Conservation (phyloP, 768 basidiomycete genomes). For the Candolleomyces aberdarensis region DNA sequence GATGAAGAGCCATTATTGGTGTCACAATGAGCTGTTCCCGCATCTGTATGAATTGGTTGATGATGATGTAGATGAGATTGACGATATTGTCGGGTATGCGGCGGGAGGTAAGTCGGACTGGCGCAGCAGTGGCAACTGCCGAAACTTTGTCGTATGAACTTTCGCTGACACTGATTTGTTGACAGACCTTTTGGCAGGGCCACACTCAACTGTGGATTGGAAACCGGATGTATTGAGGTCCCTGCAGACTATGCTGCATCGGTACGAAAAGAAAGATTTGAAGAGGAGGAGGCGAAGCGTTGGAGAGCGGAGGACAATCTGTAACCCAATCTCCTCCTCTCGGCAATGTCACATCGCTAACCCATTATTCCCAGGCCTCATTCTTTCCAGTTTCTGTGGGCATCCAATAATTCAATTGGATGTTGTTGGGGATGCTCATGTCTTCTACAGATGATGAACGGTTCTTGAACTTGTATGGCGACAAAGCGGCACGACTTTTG, state of each 20-base stretch:
- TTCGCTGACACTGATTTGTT: neutral
- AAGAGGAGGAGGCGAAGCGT: neutral
- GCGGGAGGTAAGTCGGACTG: conserved; percentile 22
- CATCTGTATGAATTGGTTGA: conserved; percentile 14
- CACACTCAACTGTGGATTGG: conserved; percentile 24
- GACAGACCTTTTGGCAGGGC: conserved; percentile 24
- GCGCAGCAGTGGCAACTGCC: conserved; percentile 2
- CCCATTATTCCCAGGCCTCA: neutral
- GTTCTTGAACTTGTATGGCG: conserved; percentile 44
- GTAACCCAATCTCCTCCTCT: neutral
- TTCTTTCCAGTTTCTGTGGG: neutral
- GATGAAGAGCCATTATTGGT: conserved; percentile 24
- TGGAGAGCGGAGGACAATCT: conserved; percentile 3
- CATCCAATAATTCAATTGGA: neutral
- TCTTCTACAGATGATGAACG: conserved; percentile 28
- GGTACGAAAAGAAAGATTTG: neutral
- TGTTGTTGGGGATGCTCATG: neutral
- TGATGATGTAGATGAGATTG: conserved; percentile 24
- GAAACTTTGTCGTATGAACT: conserved; percentile 2
- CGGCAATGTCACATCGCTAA: neutral
- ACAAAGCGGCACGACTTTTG: conserved; percentile 37
- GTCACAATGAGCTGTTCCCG: conserved; percentile 26
- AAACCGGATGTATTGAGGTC: conserved; percentile 6
- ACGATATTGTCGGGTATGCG: conserved; percentile 26
- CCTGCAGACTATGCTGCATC: neutral